Evolutionary conservation across 371 early-diverging fungal species (phyloP).

Genomic region (Zancudomyces culisetae): DNA sequence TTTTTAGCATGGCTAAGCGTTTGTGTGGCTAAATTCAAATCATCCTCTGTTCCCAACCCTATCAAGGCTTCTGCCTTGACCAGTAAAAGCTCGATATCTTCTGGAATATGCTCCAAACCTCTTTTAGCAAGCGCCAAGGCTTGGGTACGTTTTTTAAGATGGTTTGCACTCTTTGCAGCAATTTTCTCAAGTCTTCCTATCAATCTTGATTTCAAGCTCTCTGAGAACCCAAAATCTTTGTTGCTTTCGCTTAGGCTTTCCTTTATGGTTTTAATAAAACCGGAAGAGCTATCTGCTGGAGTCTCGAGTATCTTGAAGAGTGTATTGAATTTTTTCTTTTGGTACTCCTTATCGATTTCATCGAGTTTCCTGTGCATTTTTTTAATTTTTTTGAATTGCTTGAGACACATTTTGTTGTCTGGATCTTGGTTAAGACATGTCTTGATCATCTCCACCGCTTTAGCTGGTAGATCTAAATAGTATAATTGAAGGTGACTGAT

Average conservation of each 20-base stretch:
- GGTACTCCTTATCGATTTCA: conserved; percentile 32
- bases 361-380: conserved; percentile 52
- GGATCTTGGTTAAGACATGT: conserved; percentile 78
- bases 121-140: conserved; percentile 25
- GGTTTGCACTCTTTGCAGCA: conserved; percentile 38
- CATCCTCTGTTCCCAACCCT: conserved; percentile 21
- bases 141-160: conserved; percentile 24
- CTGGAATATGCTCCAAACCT: conserved; percentile 25
- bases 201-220: conserved; percentile 7
- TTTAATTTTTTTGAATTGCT: conserved; percentile 45
- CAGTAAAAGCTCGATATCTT: conserved; percentile 47
- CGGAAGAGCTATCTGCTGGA: conserved; percentile 11
- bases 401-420: conserved; percentile 70
- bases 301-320: conserved; percentile 41
- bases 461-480: conserved; percentile 41
- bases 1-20: conserved; percentile 45
- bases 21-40: conserved; percentile 43
- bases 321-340: conserved; percentile 38
- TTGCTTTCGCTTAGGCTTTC: conserved; percentile 18
- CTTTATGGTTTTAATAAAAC: conserved; percentile 32
- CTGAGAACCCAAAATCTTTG: conserved; percentile 5
- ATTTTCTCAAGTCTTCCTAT: conserved; percentile 7
- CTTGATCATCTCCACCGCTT: conserved; percentile 48
- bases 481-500: conserved; percentile 53
- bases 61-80: conserved; percentile 25